Base-by-base conservation (phyloP, 805 yeast species). In the Candida chilensis region DNA sequence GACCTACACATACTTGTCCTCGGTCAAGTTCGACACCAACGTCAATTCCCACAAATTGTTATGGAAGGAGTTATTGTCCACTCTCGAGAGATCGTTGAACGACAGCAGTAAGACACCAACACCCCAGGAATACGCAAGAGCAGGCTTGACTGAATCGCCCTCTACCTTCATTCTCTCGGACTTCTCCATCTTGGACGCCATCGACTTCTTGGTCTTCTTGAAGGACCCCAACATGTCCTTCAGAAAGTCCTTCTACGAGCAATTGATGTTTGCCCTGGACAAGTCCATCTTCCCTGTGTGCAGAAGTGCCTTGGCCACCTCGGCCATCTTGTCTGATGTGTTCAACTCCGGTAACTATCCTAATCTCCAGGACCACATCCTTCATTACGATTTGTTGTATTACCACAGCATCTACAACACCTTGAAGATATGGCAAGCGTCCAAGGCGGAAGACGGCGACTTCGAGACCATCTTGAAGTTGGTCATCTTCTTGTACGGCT, bases 391-490 rank as follows among this genome's bases (percentile, higher is more conserved):
- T 32, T 41, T 67, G 16, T 52, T 82, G 44, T 71, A 74, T 30
- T 74, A 67, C 44, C 57, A 63, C 20, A 62, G 78, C 13, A 69
- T 80, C 68, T 60, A 64, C 22, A 70, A 71, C 36, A 64, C 78
- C 32, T 55, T 80, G 40, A 63, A 66, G 24, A 56, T 79, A 26
- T 82, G 92, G 90, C 71, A 68, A 37, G 71, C 64, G 29, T 71
- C 88, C 1, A 60, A 61, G 22, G 79, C 85, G 1, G 60, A 60
- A 28, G 37, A 40, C 0, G 68, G 57, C 10, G 83, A 82, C 45
- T 61, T 71, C 25, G 67, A 66, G 3, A 64, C 71, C 27, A 57
- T 78, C 11, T 47, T 65, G 22, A 54, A 64, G 18, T 51, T 78
- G 24, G 50, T 81, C 19, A 48, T 52, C 8, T 39, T 60, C 4